Conservation (phyloP, 352 stramenopile genomes). For the Pythium sukuiense region DNA sequence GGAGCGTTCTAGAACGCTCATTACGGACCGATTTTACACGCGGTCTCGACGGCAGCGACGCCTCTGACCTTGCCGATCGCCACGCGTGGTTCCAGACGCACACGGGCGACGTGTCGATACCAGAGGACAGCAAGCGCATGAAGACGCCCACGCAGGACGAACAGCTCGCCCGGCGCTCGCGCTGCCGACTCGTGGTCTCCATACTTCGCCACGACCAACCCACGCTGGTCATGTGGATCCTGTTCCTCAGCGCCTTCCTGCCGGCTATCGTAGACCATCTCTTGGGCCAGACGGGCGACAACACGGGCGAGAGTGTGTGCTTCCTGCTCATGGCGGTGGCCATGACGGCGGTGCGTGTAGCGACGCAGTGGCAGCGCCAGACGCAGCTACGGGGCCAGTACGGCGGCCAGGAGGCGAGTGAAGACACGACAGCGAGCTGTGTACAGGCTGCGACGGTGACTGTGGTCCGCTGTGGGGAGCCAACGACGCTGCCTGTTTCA, state of each 20-base stretch:
- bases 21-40: slow-evolving; percentile 2
- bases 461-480: slow-evolving; percentile 1
- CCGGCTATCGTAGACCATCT: too few species aligned
- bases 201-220: slow-evolving; percentile 6
- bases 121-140: not conserved
- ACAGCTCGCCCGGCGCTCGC: not conserved
- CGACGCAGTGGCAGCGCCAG: slow-evolving; percentile 5
- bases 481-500: not conserved
- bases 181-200: not conserved
- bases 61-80: not conserved
- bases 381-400: not conserved
- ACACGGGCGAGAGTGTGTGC: slow-evolving; percentile 5
- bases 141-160: not conserved
- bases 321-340: slow-evolving; percentile 1
- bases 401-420: not conserved
- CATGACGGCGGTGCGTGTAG: not conserved
- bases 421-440: not conserved
- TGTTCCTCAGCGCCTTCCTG: not conserved
- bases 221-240: not conserved
- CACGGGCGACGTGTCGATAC: not conserved
- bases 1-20: not conserved
- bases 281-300: not conserved
- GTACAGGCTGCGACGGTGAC: not conserved
- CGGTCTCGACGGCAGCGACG: not conserved
- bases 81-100: not conserved